Conservation (phyloP, 2,329 filamentous ascomycete genomes). For the Fusarium chaquense region DNA sequence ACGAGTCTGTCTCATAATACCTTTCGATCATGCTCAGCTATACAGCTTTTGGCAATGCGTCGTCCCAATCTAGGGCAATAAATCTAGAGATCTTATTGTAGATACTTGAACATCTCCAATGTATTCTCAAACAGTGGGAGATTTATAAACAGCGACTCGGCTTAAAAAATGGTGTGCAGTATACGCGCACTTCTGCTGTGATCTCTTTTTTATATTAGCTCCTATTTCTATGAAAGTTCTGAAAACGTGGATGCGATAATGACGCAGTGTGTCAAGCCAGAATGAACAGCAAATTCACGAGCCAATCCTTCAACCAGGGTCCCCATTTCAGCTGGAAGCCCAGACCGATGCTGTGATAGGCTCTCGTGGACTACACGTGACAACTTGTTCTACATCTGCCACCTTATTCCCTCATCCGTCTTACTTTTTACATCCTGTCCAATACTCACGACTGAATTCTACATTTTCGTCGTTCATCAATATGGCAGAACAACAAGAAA, state of each 20-base stretch:
- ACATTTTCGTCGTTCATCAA: fast-evolving
- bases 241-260: background rate
- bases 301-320: background rate
- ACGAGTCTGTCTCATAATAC: too few relatives aligned
- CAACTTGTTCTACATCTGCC: background rate
- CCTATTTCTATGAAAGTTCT: background rate
- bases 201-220: too few relatives aligned
- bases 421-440: background rate
- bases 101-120: too few relatives aligned
- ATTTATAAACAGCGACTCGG: too few relatives aligned
- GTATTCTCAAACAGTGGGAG: too few relatives aligned
- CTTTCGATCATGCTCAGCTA: too few relatives aligned
- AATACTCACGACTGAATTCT: too few relatives aligned
- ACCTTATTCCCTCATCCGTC: background rate
- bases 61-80: too few relatives aligned
- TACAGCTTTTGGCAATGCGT: too few relatives aligned
- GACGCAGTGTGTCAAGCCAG: background rate
- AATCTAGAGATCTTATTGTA: too few relatives aligned
- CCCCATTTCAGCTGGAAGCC: background rate
- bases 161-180: too few relatives aligned
- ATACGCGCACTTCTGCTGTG: too few relatives aligned
- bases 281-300: background rate
- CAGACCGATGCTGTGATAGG: background rate
- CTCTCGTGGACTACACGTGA: background rate
- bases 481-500: background rate